These are phyloP conservation scores for Podaxis sp. DNA, from an alignment of 768 basidiomycete genomes.

Conservation along the genomic window DNA sequence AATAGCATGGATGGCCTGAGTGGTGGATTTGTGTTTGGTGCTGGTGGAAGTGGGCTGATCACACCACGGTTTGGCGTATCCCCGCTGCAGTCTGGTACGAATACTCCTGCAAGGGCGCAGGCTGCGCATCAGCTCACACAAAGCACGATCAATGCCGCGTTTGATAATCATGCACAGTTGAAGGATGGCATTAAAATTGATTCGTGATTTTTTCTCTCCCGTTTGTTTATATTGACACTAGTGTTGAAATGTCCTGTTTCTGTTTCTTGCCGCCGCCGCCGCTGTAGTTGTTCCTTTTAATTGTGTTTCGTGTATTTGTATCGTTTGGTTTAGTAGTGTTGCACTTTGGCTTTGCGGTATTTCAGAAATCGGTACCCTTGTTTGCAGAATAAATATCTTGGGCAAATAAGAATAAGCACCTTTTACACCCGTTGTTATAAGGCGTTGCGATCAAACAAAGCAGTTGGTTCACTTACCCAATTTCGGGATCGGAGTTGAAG, in stretches of 20 bases:
- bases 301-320: not conserved
- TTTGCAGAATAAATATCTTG: no score
- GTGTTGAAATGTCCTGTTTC: not conserved
- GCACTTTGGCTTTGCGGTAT: not conserved
- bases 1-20: conserved; percentile 79
- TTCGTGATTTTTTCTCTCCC: conserved; percentile 16
- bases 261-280: not conserved
- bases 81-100: conserved; percentile 53
- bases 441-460: no score
- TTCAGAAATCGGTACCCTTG: no score
- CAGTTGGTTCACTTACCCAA: no score
- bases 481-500: no score
- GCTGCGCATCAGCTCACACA: conserved; percentile 31
- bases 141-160: conserved; percentile 43
- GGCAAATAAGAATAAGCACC: no score
- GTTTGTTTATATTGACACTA: not conserved
- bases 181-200: conserved; percentile 30
- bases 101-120: conserved; percentile 34
- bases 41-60: conserved; percentile 78
- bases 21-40: conserved; percentile 83
- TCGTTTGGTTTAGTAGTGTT: not conserved
- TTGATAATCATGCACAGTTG: conserved; percentile 26
- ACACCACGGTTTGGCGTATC: conserved; percentile 65
- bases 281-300: not conserved
- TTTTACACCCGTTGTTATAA: no score